Base-by-base conservation (phyloP, 1,139 yeast species). In the Kurtzmaniella quercitrusa region DNA sequence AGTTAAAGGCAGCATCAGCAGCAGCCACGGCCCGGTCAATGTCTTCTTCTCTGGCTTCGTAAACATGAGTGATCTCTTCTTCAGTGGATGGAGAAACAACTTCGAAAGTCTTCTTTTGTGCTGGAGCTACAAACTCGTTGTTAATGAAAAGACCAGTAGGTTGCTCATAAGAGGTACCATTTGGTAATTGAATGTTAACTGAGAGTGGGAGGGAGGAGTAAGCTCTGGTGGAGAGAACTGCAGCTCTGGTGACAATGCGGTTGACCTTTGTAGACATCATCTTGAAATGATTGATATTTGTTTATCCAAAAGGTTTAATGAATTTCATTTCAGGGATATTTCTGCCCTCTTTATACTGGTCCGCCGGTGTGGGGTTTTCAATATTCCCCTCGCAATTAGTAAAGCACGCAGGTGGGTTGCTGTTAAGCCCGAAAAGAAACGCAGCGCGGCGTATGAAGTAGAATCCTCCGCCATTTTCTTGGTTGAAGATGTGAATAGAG, bases 11-110 rank as follows among this genome's bases (percentile, higher is more conserved):
- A 12, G 66, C 65, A 43, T 79, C 70, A 19, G 96, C 96, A n/a
- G 89, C 88, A 8, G 67, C 70, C 4, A 88, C 96, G 2, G 96
- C 96, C 38, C 58, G 52, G 59, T 90, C 90, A 36, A 89, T 82
- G 59, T 89, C 96, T 39, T 70, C 77, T 21, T 67, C 76, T 29
- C 70, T 67, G 15, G 91, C 96, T 44, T 81, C 81, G 54, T 79
- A 80, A 34, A 90, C 90, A 8, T 76, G 62, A 25, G 87, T 75
- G 48, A 85, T 80, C 43, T 65, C 67, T 56, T 84, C 79, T 43
- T 82, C 93, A 14, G 90, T 85, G 25, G 85, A 70, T 44, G 91
- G 90, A 53, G 79, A 70, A 49, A 75, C 70, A 39, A 81, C 84
- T 38, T 73, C 78, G 50, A 82, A 74, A 27, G 81, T 81, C 56